phyloP scores from a whole-genome alignment of 2,329 filamentous ascomycete genomes.

The Trichophyton verrucosum region DNA sequence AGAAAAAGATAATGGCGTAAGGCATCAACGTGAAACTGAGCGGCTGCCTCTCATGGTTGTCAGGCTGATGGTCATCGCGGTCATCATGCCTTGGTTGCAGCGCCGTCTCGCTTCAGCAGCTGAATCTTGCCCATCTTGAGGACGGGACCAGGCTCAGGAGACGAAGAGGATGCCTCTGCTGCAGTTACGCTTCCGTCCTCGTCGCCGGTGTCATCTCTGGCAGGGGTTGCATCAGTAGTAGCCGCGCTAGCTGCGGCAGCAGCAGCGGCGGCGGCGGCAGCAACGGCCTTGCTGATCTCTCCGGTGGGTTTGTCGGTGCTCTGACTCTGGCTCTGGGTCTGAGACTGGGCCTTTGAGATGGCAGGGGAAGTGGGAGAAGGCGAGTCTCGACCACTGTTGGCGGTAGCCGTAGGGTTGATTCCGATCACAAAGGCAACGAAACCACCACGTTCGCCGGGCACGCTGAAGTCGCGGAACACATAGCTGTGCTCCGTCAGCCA shows the following conservation, averaged over 20 bases:
- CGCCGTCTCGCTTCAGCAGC: conserved; percentile 34
- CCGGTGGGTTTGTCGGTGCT: conserved; percentile 13
- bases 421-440: conserved; percentile 55
- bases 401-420: conserved; percentile 45
- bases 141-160: conserved; percentile 18
- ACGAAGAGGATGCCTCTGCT: conserved; percentile 13
- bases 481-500: conserved; percentile 96
- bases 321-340: neutral
- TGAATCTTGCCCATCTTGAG: conserved; percentile 34
- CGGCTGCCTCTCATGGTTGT: no score
- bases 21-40: no score
- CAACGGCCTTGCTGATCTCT: conserved; percentile 5
- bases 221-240: conserved; percentile 3
- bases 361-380: conserved; percentile 19
- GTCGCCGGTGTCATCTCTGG: neutral
- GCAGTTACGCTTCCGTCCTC: conserved; percentile 16
- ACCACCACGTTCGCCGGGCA: conserved; percentile 82
- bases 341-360: conserved; percentile 1
- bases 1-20: no score
- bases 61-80: no score
- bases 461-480: conserved; percentile 88
- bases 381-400: conserved; percentile 36
- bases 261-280: conserved; percentile 16
- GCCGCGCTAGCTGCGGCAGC: conserved; percentile 5
- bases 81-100: neutral